Evolutionary conservation across 331 rosid genomes (phyloP).

Genomic region (Rhamnella rubrinervis): DNA sequence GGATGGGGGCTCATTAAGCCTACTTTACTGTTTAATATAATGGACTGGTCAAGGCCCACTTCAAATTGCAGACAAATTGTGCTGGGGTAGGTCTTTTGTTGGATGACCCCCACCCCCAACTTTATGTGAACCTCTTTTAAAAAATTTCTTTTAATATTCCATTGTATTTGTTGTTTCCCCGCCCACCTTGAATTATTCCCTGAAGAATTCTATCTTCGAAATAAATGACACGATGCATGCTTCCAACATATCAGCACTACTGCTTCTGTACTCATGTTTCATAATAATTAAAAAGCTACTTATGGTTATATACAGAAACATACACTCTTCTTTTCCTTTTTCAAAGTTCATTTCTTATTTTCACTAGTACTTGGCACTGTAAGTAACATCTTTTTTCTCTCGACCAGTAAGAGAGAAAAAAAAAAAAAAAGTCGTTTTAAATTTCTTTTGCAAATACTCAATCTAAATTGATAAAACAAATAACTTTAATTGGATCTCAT

Average conservation of each 20-base stretch:
- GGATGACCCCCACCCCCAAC: slow-evolving; percentile 20
- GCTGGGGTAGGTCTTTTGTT: slow-evolving; percentile 21
- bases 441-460: too few species aligned
- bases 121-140: slow-evolving; percentile 16
- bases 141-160: neutral
- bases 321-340: neutral
- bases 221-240: neutral
- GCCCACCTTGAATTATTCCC: too few species aligned
- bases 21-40: too few species aligned
- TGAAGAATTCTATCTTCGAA: neutral
- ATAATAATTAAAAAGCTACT: neutral
- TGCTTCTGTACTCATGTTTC: neutral
- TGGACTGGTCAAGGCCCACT: slow-evolving; percentile 12
- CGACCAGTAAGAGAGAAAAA: too few species aligned
- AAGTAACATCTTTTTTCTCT: too few species aligned
- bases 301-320: neutral
- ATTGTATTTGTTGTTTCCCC: too few species aligned
- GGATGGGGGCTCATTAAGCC: too few species aligned
- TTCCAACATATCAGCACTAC: neutral
- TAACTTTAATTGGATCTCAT: too few species aligned
- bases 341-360: neutral
- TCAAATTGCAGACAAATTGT: neutral
- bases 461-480: too few species aligned
- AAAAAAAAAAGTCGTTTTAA: too few species aligned
- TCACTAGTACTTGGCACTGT: neutral